A percentile compares a stretch with the other conserved stretches of the same genome.
These are phyloP conservation scores for Chiua virens DNA, from an alignment of 768 basidiomycete genomes.

Conservation along the genomic window DNA sequence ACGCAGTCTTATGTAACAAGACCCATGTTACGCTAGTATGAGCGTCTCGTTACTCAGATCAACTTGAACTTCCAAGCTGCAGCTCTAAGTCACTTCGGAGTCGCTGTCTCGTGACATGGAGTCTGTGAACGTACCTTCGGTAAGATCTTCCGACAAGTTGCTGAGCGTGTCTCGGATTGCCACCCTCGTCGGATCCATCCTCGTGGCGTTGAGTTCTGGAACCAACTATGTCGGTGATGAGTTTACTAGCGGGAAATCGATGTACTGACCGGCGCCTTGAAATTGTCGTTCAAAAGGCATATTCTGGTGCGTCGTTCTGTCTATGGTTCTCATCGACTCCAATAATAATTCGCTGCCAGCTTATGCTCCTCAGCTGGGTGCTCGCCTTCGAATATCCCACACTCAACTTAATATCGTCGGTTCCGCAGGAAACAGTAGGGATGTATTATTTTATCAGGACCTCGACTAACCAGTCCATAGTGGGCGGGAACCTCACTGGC, in stretches of 20 bases:
- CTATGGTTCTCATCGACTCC: too few species aligned
- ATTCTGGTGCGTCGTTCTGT: slow-evolving; percentile 24
- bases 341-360: slow-evolving; percentile 41
- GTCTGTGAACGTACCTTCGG: slow-evolving; percentile 8
- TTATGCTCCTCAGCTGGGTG: slow-evolving; percentile 84
- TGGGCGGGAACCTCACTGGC: slow-evolving; percentile 75
- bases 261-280: neutral
- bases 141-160: slow-evolving; percentile 21
- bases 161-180: slow-evolving; percentile 43
- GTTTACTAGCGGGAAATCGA: neutral
- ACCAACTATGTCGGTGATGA: slow-evolving; percentile 67
- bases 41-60: too few species aligned
- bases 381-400: slow-evolving; percentile 69
- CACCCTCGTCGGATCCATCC: slow-evolving; percentile 55
- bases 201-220: slow-evolving; percentile 63
- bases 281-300: slow-evolving; percentile 18
- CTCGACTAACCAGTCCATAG: slow-evolving; percentile 30
- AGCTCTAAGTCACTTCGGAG: too few species aligned
- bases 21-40: too few species aligned
- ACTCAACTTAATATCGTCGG: slow-evolving; percentile 83
- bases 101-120: slow-evolving; percentile 1
- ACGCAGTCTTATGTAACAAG: too few species aligned
- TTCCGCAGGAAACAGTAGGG: slow-evolving; percentile 70
- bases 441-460: neutral
- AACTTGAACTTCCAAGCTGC: too few species aligned